Conservation (phyloP, 345 rosid genomes). For the Geranium brycei region DNA sequence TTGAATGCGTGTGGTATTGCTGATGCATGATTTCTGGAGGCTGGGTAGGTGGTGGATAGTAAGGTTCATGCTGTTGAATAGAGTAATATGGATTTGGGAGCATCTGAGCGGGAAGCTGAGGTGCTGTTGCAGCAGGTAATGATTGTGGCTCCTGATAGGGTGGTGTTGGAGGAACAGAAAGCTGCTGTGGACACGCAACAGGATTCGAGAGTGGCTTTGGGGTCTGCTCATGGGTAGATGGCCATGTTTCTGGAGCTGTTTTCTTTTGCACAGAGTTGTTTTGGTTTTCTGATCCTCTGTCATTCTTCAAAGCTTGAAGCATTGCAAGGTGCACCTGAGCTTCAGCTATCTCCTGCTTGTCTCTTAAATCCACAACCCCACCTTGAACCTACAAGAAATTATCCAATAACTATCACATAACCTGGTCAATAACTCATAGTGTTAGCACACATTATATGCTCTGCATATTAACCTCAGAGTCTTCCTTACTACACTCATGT, state of each 20-base stretch:
- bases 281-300: slow-evolving; percentile 15
- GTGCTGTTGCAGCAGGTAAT: slow-evolving; percentile 16
- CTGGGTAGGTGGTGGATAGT: slow-evolving; percentile 6
- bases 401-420: not conserved
- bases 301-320: slow-evolving; percentile 21
- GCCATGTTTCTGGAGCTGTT: slow-evolving; percentile 10
- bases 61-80: slow-evolving; percentile 13
- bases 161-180: slow-evolving; percentile 7
- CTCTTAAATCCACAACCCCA: slow-evolving; percentile 35
- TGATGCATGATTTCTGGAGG: slow-evolving; percentile 14
- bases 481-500: no score
- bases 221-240: slow-evolving; percentile 24
- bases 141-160: slow-evolving; percentile 14
- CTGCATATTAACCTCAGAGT: not conserved
- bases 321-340: slow-evolving; percentile 25
- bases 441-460: not conserved
- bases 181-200: slow-evolving; percentile 11
- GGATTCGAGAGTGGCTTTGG: slow-evolving; percentile 13
- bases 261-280: slow-evolving; percentile 13
- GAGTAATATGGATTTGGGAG: slow-evolving; percentile 8
- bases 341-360: slow-evolving; percentile 49
- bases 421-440: not conserved
- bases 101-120: slow-evolving; percentile 17
- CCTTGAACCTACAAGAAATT: slow-evolving; percentile 28
- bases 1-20: slow-evolving; percentile 8